Evolutionary conservation across 2,329 filamentous ascomycete species (phyloP).

Genomic region (Pezicula neosporulosa): DNA sequence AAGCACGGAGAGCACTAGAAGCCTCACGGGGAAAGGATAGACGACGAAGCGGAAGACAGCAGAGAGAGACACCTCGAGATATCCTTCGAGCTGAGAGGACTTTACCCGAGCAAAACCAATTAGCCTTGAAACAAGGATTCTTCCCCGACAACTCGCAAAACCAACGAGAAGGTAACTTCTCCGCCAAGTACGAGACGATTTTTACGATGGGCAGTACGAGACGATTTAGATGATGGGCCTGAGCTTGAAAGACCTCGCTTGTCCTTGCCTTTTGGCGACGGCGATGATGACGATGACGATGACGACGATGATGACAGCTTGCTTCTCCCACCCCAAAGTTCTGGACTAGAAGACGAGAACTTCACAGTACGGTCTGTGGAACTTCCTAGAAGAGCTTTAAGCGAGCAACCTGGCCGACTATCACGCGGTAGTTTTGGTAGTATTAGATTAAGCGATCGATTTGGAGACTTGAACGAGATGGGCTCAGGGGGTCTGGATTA

Average conservation of each 20-base stretch:
- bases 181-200: too few relatives aligned
- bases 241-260: conserved; percentile 50
- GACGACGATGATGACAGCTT: conserved; percentile 43
- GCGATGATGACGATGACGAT: conserved; percentile 46
- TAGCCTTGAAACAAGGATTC: too few relatives aligned
- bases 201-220: conserved; percentile 19
- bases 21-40: conserved; percentile 58
- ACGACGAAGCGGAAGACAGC: conserved; percentile 53
- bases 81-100: conserved; percentile 52
- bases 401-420: conserved; percentile 42
- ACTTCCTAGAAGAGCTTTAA: conserved; percentile 49
- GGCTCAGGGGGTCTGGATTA: conserved; percentile 10
- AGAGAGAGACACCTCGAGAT: conserved; percentile 53
- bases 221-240: conserved; percentile 35
- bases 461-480: conserved; percentile 26
- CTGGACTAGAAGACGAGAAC: conserved; percentile 53
- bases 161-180: conserved; percentile 7
- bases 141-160: too few relatives aligned
- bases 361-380: conserved; percentile 58
- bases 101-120: conserved; percentile 35
- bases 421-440: conserved; percentile 48
- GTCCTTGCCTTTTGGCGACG: conserved; percentile 49
- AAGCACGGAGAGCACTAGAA: conserved; percentile 56
- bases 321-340: conserved; percentile 50
- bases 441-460: conserved; percentile 50